These are phyloP conservation scores for Achaetomium macrosporum DNA, from an alignment of 2,329 filamentous ascomycete species.

Conservation along the genomic window DNA sequence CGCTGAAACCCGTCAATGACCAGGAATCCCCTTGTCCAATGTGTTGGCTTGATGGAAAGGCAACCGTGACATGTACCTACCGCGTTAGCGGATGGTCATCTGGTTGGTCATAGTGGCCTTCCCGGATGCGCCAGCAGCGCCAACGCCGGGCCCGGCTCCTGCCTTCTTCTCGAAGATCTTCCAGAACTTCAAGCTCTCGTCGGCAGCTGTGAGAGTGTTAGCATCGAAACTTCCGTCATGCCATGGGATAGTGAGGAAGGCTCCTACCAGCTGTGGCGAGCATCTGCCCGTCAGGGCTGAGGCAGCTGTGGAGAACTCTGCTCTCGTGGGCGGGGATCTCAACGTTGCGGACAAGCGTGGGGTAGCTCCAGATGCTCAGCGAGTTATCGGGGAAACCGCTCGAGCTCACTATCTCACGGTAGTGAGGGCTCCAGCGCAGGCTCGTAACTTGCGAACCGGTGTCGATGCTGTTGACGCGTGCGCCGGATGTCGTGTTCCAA, in stretches of 20 bases:
- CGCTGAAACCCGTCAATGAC: conserved; percentile 39
- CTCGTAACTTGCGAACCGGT: conserved; percentile 97
- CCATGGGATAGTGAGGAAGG: neutral
- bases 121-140: conserved; percentile 61
- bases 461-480: conserved; percentile 97
- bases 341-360: conserved; percentile 90
- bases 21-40: conserved; percentile 35
- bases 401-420: conserved; percentile 96
- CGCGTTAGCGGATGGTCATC: conserved; percentile 78
- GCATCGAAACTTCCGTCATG: neutral
- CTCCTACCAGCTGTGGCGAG: conserved; percentile 78
- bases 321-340: conserved; percentile 98
- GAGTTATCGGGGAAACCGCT: conserved; percentile 99
- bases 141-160: conserved; percentile 59
- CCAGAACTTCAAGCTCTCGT: conserved; percentile 99
- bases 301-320: conserved; percentile 89
- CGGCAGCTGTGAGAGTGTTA: conserved; percentile 56
- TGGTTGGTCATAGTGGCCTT: conserved; percentile 88
- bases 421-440: conserved; percentile 91
- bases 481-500: conserved; percentile 98
- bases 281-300: conserved; percentile 97
- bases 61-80: conserved; percentile 43
- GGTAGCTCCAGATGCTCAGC: conserved; percentile 98
- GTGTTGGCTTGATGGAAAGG: conserved; percentile 31
- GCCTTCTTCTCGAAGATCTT: conserved; percentile 99